Conservation (phyloP, 2,329 filamentous ascomycete species). For the Alternaria infectoria region DNA sequence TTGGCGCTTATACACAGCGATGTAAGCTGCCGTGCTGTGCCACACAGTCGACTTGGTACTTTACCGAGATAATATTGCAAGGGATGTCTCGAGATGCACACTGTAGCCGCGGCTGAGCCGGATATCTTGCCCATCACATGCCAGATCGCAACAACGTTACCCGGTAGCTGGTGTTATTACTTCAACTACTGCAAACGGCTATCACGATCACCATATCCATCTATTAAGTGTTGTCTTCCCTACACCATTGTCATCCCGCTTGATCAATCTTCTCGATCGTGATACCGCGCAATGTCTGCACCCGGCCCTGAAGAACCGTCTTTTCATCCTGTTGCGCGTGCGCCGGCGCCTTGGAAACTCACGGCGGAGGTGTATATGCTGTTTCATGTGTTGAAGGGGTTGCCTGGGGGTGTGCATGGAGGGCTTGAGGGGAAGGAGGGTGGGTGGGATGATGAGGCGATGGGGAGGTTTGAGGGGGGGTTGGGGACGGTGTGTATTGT, state of each 20-base stretch:
- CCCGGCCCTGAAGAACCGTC: conserved; percentile 2
- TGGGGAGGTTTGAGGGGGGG: conserved; percentile 34
- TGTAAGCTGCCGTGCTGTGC: neutral
- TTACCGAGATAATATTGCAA: neutral
- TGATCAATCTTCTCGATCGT: neutral
- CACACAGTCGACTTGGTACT: neutral
- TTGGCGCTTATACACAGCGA: neutral
- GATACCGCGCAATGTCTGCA: neutral
- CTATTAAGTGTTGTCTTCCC: neutral
- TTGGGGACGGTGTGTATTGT: conserved; percentile 37
- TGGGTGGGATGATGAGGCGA: conserved; percentile 15
- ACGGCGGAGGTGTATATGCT: conserved; percentile 36
- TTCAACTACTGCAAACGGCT: neutral
- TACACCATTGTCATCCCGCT: neutral
- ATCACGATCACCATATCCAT: neutral
- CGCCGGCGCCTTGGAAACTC: conserved; percentile 34
- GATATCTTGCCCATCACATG: neutral
- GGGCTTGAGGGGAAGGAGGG: conserved; percentile 29
- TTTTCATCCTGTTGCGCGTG: conserved; percentile 28
- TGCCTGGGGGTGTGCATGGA: conserved; percentile 37
- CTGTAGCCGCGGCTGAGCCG: neutral
- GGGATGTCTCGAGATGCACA: neutral
- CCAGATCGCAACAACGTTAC: neutral
- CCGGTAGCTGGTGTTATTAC: neutral
- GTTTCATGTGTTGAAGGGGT: conserved; percentile 26